Base-by-base conservation (phyloP, 2,329 filamentous ascomycete genomes). In the Paracoccidioides brasiliensis region DNA sequence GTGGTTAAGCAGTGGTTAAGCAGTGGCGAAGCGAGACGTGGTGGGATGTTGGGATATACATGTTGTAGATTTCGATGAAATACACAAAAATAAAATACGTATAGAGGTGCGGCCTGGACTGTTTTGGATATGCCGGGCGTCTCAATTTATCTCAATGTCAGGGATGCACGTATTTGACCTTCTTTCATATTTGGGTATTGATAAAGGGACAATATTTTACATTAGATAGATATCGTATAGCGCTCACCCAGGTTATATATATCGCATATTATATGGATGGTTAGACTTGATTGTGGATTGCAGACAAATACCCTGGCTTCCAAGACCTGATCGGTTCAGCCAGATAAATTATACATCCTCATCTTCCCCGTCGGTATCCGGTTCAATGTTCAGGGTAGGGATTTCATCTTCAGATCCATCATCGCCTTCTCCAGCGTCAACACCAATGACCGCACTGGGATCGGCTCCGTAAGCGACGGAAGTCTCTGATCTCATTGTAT, bases 11-110 rank as follows among this genome's bases (percentile, higher is more conserved):
- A 22, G 72, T 79, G 58, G 67, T 82, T 28, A 75, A 77, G 1
- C 83, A 80, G 79, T 77, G 85, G 69, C 69, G 63, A 2, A 85
- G 83, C 9, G 70, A 74, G 56, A 69, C 75, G 52, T 94, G 86
- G 85, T 83, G 79, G 79, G 74, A 77, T 57, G 79, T 74, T 61
- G 81, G 81, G 2, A 65, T 70, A 53, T 63, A 65, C 5, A 56
- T 72, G 41, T 45, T 69, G 48, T 72, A 56, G 49, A 49, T 7
- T 12, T 22, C 22, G 22, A 22, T 22, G 2, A 22, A 22, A 2
- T 22, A 22, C 22, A 22, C 22, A 2, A 1, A 1, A 22, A 22
- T 22, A 5, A 52, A 41, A 52, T 33, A 9, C 5, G 8, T 35
- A 28, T 22, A 3, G n/a, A 50, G 37, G 3, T 22, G 22, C 22